Percentiles rank a stretch among this genome's conserved stretches.
These are phyloP conservation scores for Pezicula radicicola DNA, from an alignment of 2,329 filamentous ascomycete genomes.

Conservation along the genomic window DNA sequence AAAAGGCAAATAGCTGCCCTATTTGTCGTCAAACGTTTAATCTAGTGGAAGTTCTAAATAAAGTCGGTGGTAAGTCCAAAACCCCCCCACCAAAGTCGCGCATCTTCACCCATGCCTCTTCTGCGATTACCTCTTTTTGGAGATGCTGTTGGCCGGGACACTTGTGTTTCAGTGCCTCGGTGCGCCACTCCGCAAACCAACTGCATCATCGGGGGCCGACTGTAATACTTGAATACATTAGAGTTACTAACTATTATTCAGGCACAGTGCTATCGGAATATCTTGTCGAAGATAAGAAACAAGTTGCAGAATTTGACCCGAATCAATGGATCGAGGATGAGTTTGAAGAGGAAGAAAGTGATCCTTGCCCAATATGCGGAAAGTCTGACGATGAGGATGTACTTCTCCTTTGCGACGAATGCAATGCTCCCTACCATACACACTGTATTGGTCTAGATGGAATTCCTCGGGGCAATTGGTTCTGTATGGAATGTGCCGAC, in stretches of 20 bases:
- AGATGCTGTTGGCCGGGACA: too few species aligned
- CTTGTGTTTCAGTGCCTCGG: too few species aligned
- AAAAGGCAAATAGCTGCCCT: conserved; percentile 95
- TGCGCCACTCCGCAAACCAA: too few species aligned
- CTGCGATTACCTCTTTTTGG: background rate
- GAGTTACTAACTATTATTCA: conserved; percentile 30
- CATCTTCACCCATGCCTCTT: conserved; percentile 8
- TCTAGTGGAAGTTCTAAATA: conserved; percentile 78
- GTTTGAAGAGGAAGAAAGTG: conserved; percentile 67
- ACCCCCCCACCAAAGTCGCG: conserved; percentile 1
- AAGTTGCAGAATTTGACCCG: conserved; percentile 87
- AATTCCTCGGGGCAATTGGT: conserved; percentile 80
- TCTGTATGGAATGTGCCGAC: conserved; percentile 77
- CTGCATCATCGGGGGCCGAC: too few species aligned
- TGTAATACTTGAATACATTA: background rate
- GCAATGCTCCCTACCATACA: conserved; percentile 85
- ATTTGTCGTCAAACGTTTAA: conserved; percentile 95
- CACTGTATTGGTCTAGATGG: conserved; percentile 82
- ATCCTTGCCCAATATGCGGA: conserved; percentile 83
- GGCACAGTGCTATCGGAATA: conserved; percentile 56
- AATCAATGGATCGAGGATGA: conserved; percentile 68
- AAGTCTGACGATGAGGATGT: conserved; percentile 78
- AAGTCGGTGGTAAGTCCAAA: conserved; percentile 67
- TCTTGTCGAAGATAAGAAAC: conserved; percentile 76
- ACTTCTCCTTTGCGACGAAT: conserved; percentile 86